Evolutionary conservation across 805 yeast species (phyloP), one percentile per base, ranked within the genome.

Genomic region (Barnettozyma vustinii): DNA sequence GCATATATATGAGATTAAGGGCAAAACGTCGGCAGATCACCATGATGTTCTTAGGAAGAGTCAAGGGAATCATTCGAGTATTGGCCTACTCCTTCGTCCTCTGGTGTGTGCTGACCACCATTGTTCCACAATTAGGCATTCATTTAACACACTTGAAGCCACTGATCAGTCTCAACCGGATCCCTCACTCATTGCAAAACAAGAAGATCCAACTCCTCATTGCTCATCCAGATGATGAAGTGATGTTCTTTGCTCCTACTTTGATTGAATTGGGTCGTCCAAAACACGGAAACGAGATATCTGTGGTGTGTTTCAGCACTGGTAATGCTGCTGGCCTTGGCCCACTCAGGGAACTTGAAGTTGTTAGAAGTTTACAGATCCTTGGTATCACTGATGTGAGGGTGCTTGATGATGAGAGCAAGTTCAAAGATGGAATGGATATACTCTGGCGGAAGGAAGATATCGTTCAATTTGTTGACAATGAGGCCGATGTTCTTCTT

Each of bases 161-260:
- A 9, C 18, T n/a, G 18, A 15, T 5, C 30, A 23, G 18, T 15
- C 27, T 21, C 30, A 39, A 20, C 10, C 18, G 2, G 30, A 20
- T 39, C 27, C 42, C 42, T 39, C n/a, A 19, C 9, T 16, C 42
- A n/a, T 23, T 39, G 18, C 42, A 39, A 19, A 39, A 39, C 18
- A 39, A 23, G 26, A 44, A 48, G 2, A 69, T 80, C 2, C 76
- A 72, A 55, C 69, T 83, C 42, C 68, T 92, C 12, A 83, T 90
- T 37, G 97, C 96, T 0, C 99, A 94, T 66, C 99, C 99, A 0
- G 99, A 94, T 66, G 99, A 94, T 65, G 99, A 94, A 67, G 91
- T 89, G 45, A 94, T 94, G 99, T 94, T 94, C 66, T 94, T 94
- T 60, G 80, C 89, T 1, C 99, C 99, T 0, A 72, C 91, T 0